Percentiles rank a stretch among this genome's conserved stretches.
These are phyloP conservation scores for Mortierella sp. DNA, from an alignment of 371 early-diverging fungal species.

Conservation along the genomic window DNA sequence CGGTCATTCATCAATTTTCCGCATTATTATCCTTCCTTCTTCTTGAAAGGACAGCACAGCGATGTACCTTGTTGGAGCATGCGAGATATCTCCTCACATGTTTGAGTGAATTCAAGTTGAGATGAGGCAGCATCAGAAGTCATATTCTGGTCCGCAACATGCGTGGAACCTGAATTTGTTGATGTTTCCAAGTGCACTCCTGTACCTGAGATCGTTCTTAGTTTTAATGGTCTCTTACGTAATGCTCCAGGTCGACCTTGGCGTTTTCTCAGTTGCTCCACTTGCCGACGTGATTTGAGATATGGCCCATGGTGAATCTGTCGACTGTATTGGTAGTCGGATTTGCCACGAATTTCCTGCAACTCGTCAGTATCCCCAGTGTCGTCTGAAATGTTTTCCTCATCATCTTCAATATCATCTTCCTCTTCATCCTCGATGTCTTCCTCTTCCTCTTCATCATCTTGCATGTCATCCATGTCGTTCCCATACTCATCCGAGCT, in stretches of 20 bases:
- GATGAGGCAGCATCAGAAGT: slow-evolving; percentile 1
- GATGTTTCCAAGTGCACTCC: slow-evolving; percentile 10
- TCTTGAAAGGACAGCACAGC: background rate
- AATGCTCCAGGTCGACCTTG: slow-evolving; percentile 20
- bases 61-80: slow-evolving; percentile 36
- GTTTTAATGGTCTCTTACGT: slow-evolving; percentile 18
- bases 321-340: slow-evolving; percentile 14
- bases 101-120: slow-evolving; percentile 18
- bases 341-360: slow-evolving; percentile 17
- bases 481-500: slow-evolving; percentile 45
- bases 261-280: slow-evolving; percentile 26
- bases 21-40: background rate
- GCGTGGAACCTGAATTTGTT: background rate
- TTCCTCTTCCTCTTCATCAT: slow-evolving; percentile 26
- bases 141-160: background rate
- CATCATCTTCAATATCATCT: slow-evolving; percentile 22
- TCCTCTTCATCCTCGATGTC: slow-evolving; percentile 21
- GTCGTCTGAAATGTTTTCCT: slow-evolving; percentile 48
- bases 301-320: slow-evolving; percentile 32
- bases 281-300: slow-evolving; percentile 29
- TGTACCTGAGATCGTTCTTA: slow-evolving; percentile 22
- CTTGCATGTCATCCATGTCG: slow-evolving; percentile 30
- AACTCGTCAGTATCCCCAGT: slow-evolving; percentile 34
- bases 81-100: slow-evolving; percentile 34
- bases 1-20: background rate